phyloP scores from a whole-genome alignment of 495 filamentous ascomycete species.

The Aspergillus panamensis region DNA sequence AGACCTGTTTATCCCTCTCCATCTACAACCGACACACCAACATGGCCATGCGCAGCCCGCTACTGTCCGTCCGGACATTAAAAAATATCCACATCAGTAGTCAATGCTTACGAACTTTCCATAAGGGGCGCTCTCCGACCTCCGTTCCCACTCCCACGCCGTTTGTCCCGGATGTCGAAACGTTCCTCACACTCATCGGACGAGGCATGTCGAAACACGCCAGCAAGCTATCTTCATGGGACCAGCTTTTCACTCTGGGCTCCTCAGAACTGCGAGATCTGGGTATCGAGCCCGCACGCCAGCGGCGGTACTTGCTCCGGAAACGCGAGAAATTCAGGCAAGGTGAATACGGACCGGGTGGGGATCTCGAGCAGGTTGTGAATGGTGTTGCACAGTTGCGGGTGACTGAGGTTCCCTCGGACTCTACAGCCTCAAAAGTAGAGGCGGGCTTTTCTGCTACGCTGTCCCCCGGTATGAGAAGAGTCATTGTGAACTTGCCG shows the following conservation, averaged over 20 bases:
- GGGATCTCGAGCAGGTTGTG: conserved; percentile 68
- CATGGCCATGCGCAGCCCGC: conserved; percentile 38
- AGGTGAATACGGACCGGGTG: conserved; percentile 72
- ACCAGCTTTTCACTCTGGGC: conserved; percentile 75
- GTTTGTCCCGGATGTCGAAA: conserved; percentile 83
- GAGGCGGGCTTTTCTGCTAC: conserved; percentile 37
- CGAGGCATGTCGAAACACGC: conserved; percentile 76
- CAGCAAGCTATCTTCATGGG: conserved; percentile 81
- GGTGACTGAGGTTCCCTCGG: conserved; percentile 58
- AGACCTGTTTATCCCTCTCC: no score
- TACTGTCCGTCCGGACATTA: conserved; percentile 30
- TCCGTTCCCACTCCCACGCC: conserved; percentile 68
- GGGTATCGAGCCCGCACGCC: conserved; percentile 80
- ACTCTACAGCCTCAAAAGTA: conserved; percentile 7
- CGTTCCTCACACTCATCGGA: conserved; percentile 90
- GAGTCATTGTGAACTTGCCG: conserved; percentile 71
- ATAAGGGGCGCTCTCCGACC: conserved; percentile 23
- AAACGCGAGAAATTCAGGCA: conserved; percentile 81
- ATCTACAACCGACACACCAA: not conserved
- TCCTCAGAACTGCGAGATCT: conserved; percentile 73
- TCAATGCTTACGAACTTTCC: conserved; percentile 35
- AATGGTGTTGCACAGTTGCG: conserved; percentile 68
- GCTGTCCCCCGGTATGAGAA: conserved; percentile 51
- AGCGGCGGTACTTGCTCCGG: conserved; percentile 74
- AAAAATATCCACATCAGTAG: conserved; percentile 25